phyloP scores from a whole-genome alignment of 495 filamentous ascomycete species.

The Beverwykella pulmonaria region DNA sequence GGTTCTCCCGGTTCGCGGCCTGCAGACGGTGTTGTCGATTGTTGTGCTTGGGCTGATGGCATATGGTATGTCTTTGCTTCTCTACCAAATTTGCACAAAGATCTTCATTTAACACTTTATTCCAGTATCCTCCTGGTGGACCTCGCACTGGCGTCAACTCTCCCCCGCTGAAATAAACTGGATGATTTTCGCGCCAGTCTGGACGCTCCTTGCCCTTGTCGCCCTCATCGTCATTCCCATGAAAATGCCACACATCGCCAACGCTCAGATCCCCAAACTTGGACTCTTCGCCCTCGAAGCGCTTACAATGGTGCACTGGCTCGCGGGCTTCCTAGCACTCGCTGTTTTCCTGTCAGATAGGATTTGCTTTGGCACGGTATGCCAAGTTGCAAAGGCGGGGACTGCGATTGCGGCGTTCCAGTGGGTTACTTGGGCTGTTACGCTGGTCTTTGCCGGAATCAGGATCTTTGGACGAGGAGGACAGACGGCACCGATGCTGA shows the following conservation, averaged over 20 bases:
- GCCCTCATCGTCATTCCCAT: slow-evolving; percentile 68
- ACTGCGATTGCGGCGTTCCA: slow-evolving; percentile 60
- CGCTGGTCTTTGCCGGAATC: background rate
- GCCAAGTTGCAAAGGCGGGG: slow-evolving; percentile 55
- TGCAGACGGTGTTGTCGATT: slow-evolving; percentile 66
- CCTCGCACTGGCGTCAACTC: slow-evolving; percentile 40
- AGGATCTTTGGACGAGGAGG: slow-evolving; percentile 2
- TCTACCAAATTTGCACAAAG: background rate
- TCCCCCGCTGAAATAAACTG: slow-evolving; percentile 62
- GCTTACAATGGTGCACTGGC: slow-evolving; percentile 86
- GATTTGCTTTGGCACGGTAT: slow-evolving; percentile 53
- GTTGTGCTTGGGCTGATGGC: slow-evolving; percentile 71
- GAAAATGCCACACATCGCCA: slow-evolving; percentile 57
- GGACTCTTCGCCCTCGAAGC: slow-evolving; percentile 66
- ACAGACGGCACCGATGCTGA: background rate
- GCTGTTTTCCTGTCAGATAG: slow-evolving; percentile 61
- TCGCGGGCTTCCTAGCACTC: slow-evolving; percentile 76
- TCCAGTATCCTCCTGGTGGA: slow-evolving; percentile 47
- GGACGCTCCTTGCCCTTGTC: slow-evolving; percentile 68
- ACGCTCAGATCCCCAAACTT: slow-evolving; percentile 51
- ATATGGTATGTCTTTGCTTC: slow-evolving; percentile 57
- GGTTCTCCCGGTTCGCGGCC: slow-evolving; percentile 57
- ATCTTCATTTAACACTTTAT: slow-evolving; percentile 7
- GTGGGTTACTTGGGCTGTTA: slow-evolving; percentile 50
- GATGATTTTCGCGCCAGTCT: slow-evolving; percentile 72